Evolutionary conservation across 2,329 filamentous ascomycete species (phyloP).

Genomic region (Ascochyta clinopodiicola): DNA sequence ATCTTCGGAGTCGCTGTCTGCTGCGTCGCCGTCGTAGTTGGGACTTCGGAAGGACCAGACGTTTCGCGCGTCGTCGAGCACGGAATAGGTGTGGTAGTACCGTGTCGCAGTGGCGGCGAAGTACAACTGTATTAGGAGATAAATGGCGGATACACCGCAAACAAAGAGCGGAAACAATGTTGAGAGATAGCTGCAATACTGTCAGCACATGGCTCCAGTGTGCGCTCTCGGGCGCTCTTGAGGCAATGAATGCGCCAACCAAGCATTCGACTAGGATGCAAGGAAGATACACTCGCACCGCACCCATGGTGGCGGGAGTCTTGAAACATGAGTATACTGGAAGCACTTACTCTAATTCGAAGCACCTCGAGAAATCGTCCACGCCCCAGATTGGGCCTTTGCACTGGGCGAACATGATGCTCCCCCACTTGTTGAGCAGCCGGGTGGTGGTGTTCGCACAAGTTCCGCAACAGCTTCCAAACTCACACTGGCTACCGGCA

Average conservation of each 20-base stretch:
- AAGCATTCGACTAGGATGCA: neutral
- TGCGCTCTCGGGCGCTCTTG: neutral
- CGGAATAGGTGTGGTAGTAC: conserved; percentile 64
- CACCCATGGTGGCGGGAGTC: neutral
- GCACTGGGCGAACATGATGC: conserved; percentile 63
- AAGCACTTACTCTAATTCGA: conserved; percentile 69
- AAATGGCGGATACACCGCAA: conserved; percentile 72
- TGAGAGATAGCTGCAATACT: conserved; percentile 71
- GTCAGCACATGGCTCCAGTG: conserved; percentile 17
- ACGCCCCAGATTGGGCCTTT: conserved; percentile 64
- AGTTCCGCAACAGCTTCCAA: conserved; percentile 21
- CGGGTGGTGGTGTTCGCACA: conserved; percentile 20
- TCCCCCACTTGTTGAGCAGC: conserved; percentile 18
- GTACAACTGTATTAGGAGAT: conserved; percentile 66
- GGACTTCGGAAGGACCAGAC: conserved; percentile 43
- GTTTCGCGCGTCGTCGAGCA: conserved; percentile 56
- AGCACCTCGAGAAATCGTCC: conserved; percentile 69
- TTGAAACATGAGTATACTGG: neutral
- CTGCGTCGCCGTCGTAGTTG: conserved; percentile 45
- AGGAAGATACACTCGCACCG: neutral
- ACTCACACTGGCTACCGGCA: conserved; percentile 29
- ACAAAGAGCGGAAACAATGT: conserved; percentile 78
- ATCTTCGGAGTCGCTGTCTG: conserved; percentile 60
- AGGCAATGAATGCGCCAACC: conserved; percentile 4
- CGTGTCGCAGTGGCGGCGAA: conserved; percentile 61